A percentile compares a stretch with the other conserved stretches of the same genome.
Conservation (phyloP, 495 filamentous ascomycete genomes). For the Letharia columbiana region DNA sequence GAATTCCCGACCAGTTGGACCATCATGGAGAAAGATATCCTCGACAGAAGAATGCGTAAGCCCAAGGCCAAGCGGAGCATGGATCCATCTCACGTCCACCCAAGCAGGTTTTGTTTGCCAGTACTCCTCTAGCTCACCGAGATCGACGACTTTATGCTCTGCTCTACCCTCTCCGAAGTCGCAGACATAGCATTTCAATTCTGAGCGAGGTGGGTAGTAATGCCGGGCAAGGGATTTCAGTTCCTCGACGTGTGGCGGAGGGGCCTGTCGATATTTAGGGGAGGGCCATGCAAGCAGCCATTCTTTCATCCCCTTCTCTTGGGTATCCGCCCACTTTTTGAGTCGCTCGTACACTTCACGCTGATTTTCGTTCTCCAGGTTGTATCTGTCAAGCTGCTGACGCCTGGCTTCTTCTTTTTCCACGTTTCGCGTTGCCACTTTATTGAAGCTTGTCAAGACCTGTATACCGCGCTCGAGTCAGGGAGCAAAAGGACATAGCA, state of each 20-base stretch:
- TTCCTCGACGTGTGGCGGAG: conserved; percentile 22
- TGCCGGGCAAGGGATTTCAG: conserved; percentile 22
- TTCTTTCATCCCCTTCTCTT: conserved; percentile 12
- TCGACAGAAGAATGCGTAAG: conserved; percentile 27
- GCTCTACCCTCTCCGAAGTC: conserved; percentile 29
- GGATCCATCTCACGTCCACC: conserved; percentile 29
- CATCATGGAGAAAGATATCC: conserved; percentile 25
- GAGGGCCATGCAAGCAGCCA: conserved; percentile 11
- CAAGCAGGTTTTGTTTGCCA: conserved; percentile 27
- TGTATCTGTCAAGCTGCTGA: conserved; percentile 19
- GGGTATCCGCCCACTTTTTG: conserved; percentile 21
- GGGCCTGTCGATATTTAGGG: conserved; percentile 5
- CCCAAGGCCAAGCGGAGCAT: conserved; percentile 30
- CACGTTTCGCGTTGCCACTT: conserved; percentile 20
- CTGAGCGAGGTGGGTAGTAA: conserved; percentile 27
- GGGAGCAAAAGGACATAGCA: not conserved
- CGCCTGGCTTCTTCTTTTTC: conserved; percentile 23
- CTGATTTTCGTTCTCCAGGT: conserved; percentile 21
- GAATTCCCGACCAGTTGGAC: conserved; percentile 22
- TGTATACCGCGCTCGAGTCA: conserved; percentile 6
- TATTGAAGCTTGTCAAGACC: conserved; percentile 21
- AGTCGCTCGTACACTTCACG: conserved; percentile 21
- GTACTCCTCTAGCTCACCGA: conserved; percentile 27
- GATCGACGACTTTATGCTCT: conserved; percentile 24
- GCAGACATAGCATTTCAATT: conserved; percentile 28